Evolutionary conservation across 805 yeast species (phyloP), one percentile per base, ranked within the genome.

Genomic region (Cyberlindnera maclurae): DNA sequence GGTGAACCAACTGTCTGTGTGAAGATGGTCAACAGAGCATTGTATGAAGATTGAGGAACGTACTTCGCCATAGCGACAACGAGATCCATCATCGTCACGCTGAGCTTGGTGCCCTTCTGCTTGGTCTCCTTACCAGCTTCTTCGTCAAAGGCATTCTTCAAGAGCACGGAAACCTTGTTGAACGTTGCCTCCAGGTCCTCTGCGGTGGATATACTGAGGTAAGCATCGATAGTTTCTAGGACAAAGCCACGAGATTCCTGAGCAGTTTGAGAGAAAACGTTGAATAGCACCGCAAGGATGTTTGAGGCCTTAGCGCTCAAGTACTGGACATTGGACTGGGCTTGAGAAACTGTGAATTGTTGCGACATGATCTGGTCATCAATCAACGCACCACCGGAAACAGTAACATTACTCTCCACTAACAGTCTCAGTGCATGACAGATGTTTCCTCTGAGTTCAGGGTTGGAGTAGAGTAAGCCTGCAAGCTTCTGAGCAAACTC

Each of bases 81-180:
- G 41, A 93, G 70, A 58, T 93, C 98, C 82, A 90, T 73, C 85
- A 94, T 79, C 13, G 96, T 87, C 30, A 84, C 77, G 46, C 87
- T 75, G 46, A 80, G 63, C 36, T 75, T 70, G 17, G 82, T 62
- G 22, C 51, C 58, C 47, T 68, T 59, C 47, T 62, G 45, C 43
- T 60, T 42, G 33, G 58, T 52, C 13, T 52, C 46, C 15, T 57
- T 50, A 12, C 50, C 50, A 6, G 60, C 51, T 51, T 77, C 82
- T 38, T 75, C 73, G 37, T 81, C 85, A 62, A 89, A 67, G 3
- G 90, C 82, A 39, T 75, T 71, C 51, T 82, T 86, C 49, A 93
- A 70, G 41, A 88, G 64, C 2, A 77, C 74, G 59, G 95, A 86
- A 7, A 90, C 90, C 55, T 87, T 88, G 58, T 87, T 75, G 65